Evolutionary conservation across 345 rosid genomes (phyloP).

Genomic region (Garcia nutans): DNA sequence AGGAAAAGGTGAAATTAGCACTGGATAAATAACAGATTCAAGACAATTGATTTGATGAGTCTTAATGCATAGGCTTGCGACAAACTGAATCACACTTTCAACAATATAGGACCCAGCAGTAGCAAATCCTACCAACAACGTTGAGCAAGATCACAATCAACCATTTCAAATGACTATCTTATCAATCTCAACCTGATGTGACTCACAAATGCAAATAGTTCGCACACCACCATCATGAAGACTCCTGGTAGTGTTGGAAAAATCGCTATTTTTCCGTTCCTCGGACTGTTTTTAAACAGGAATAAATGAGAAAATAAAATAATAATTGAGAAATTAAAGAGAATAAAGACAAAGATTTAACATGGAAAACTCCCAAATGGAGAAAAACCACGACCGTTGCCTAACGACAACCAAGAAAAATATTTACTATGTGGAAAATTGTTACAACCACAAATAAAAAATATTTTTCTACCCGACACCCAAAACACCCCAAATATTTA

Average conservation of each 20-base stretch:
- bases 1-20: background rate
- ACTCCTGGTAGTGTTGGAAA: slow-evolving; percentile 51
- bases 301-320: too few relatives aligned
- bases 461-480: too few relatives aligned
- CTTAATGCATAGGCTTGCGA: background rate
- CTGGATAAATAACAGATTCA: background rate
- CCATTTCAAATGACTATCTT: slow-evolving; percentile 51
- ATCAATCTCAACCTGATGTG: slow-evolving; percentile 54
- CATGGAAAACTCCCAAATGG: too few relatives aligned
- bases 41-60: background rate
- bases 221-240: slow-evolving; percentile 77
- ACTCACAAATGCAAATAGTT: slow-evolving; percentile 70
- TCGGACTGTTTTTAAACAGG: too few relatives aligned
- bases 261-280: too few relatives aligned
- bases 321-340: too few relatives aligned
- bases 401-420: too few relatives aligned
- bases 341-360: too few relatives aligned
- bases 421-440: too few relatives aligned
- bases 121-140: slow-evolving; percentile 8
- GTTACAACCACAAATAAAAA: too few relatives aligned
- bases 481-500: too few relatives aligned
- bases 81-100: background rate
- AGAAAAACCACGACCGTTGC: too few relatives aligned
- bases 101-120: background rate
- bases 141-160: slow-evolving; percentile 7